These are phyloP conservation scores for Leonotis leonurus DNA, from an alignment of 257 asterid genomes.

Conservation along the genomic window DNA sequence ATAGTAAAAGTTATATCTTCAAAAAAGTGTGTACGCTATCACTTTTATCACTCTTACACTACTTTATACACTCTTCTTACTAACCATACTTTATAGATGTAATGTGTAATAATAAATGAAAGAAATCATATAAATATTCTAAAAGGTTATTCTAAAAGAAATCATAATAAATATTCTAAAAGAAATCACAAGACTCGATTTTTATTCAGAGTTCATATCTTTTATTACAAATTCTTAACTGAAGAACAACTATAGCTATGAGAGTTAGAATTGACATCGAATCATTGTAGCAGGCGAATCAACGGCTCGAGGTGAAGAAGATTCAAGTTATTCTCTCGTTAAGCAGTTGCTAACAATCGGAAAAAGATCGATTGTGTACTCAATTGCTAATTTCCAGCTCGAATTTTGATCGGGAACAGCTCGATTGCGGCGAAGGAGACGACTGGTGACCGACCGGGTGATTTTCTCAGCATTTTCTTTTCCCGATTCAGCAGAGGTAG, in stretches of 20 bases:
- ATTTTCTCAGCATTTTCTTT: not conserved
- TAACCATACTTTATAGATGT: too few relatives aligned
- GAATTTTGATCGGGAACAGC: slow-evolving; percentile 15
- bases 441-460: slow-evolving; percentile 23
- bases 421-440: slow-evolving; percentile 15
- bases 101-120: too few relatives aligned
- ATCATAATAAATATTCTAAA: too few relatives aligned
- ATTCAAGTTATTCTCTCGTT: not conserved
- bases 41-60: too few relatives aligned
- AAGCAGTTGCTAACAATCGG: not conserved
- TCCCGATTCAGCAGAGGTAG: slow-evolving; percentile 13
- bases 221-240: not conserved
- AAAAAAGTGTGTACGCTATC: too few relatives aligned
- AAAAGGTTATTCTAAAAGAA: too few relatives aligned
- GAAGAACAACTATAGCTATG: not conserved
- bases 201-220: too few relatives aligned
- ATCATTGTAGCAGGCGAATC: not conserved
- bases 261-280: not conserved
- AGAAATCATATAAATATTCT: too few relatives aligned
- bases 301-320: not conserved
- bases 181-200: not conserved
- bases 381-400: not conserved
- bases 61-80: too few relatives aligned
- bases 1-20: too few relatives aligned
- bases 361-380: not conserved